phyloP scores from a whole-genome alignment of 768 basidiomycete genomes.

The Pleurotus tuber-regium region DNA sequence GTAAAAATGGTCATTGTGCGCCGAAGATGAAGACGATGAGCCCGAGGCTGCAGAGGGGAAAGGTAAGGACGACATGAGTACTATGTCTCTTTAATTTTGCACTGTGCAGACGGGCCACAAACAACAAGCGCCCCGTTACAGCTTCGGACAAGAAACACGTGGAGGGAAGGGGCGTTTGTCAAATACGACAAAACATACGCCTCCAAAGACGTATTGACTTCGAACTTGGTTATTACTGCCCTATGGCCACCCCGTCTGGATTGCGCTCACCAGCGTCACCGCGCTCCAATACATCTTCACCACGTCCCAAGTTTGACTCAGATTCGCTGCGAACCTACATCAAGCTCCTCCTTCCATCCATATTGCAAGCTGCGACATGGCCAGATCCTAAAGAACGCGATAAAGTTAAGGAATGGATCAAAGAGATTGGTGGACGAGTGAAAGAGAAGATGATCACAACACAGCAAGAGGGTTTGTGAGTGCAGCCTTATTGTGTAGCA shows the following conservation, averaged over 20 bases:
- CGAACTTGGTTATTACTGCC: too few species aligned
- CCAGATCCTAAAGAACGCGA: slow-evolving; percentile 67
- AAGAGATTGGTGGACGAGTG: slow-evolving; percentile 79
- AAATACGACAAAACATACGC: slow-evolving; percentile 7
- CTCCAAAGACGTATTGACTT: too few species aligned
- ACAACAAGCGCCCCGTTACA: slow-evolving; percentile 3
- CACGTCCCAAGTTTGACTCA: slow-evolving; percentile 64
- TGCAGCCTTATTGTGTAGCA: too few species aligned
- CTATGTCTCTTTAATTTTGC: too few species aligned
- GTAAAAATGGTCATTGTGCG: slow-evolving; percentile 51
- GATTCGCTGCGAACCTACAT: slow-evolving; percentile 76
- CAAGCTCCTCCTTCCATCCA: slow-evolving; percentile 74
- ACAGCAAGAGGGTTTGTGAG: slow-evolving; percentile 80
- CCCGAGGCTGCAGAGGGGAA: slow-evolving; percentile 49
- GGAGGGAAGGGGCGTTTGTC: slow-evolving; percentile 4
- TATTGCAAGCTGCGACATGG: slow-evolving; percentile 65
- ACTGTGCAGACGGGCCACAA: background rate
- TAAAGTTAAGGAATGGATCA: slow-evolving; percentile 71
- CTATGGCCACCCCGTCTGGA: slow-evolving; percentile 31
- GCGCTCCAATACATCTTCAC: slow-evolving; percentile 60
- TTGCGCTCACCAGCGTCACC: slow-evolving; percentile 62
- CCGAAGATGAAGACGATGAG: slow-evolving; percentile 36
- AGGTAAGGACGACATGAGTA: slow-evolving; percentile 72
- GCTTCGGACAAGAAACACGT: slow-evolving; percentile 8
- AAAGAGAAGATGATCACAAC: slow-evolving; percentile 87